Base-by-base conservation (phyloP, 352 stramenopile species). In the Globisporangium echinulatum region DNA sequence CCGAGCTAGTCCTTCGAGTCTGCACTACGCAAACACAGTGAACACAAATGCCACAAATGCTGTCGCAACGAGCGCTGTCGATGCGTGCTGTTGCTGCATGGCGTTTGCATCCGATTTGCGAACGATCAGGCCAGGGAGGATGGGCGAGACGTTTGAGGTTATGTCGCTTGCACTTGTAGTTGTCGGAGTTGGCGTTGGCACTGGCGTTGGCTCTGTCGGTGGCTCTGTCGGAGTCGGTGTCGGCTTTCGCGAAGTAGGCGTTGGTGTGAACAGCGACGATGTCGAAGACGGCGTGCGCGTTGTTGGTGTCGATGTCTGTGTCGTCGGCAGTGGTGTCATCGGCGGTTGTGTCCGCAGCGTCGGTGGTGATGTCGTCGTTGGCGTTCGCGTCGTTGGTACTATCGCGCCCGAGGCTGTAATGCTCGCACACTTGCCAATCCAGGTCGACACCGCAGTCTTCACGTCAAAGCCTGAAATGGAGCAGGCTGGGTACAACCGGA, bases 401-500 rank as follows among this genome's bases (percentile, higher is more conserved):
- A 1, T 1, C 25, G 25, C 3, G 25, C 25, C 25, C 25, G 3
- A 33, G 25, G 25, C 25, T 33, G 3, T 1, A 1, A 33, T 33
- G 2, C 1, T 33, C 25, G 2, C 25, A 33, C 1, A 0, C 5
- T n/a, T n/a, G n/a, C n/a, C n/a, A n/a, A n/a, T n/a, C n/a, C n/a
- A n/a, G n/a, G n/a, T n/a, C n/a, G n/a, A n/a, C n/a, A n/a, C n/a
- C n/a, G n/a, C n/a, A n/a, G n/a, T n/a, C n/a, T n/a, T n/a, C 7
- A 44, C 11, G 40, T 44, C 3, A 8, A 6, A 14, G 40, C 40
- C 40, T 3, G 7, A 13, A 2, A 44, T 4, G 7, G 40, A 5
- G 40, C 40, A 44, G 40, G 40, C 7, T 3, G 40, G 40, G 40
- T 7, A 44, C 19, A 25, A 25, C 19, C 0, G 19, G 19, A 2